Evolutionary conservation across 495 filamentous ascomycete genomes (phyloP).

Genomic region (Neohortaea acidophila): DNA sequence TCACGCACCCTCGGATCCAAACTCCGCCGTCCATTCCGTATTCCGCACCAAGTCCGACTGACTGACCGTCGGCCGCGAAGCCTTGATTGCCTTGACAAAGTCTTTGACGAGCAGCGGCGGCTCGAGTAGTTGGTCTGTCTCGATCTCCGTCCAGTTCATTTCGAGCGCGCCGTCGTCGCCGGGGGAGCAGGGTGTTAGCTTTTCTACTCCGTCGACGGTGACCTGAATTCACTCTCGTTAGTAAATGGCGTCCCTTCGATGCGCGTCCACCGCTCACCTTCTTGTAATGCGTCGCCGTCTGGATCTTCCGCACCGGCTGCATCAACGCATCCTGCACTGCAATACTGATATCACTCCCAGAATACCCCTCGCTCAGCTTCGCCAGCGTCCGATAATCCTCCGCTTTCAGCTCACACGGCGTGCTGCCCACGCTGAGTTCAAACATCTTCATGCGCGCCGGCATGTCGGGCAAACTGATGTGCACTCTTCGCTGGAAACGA

Average conservation of each 20-base stretch:
- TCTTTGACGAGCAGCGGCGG: slow-evolving; percentile 78
- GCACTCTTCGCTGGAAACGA: slow-evolving; percentile 90
- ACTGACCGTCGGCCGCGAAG: slow-evolving; percentile 77
- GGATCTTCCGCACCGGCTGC: slow-evolving; percentile 94
- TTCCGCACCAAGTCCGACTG: slow-evolving; percentile 66
- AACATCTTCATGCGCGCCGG: slow-evolving; percentile 93
- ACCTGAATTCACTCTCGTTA: slow-evolving; percentile 35
- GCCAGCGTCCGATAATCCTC: slow-evolving; percentile 68
- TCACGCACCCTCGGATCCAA: slow-evolving; percentile 75
- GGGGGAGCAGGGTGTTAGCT: slow-evolving; percentile 84
- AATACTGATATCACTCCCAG: slow-evolving; percentile 89
- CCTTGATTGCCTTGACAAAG: slow-evolving; percentile 83
- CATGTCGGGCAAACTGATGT: slow-evolving; percentile 81
- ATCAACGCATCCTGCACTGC: slow-evolving; percentile 95
- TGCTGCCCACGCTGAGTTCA: slow-evolving; percentile 79
- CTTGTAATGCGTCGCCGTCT: slow-evolving; percentile 97
- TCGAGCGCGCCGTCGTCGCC: slow-evolving; percentile 72
- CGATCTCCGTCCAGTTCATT: slow-evolving; percentile 84
- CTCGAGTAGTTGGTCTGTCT: slow-evolving; percentile 68
- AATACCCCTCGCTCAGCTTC: slow-evolving; percentile 78
- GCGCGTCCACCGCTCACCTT: slow-evolving; percentile 43
- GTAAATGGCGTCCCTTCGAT: too few relatives aligned
- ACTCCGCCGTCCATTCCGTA: slow-evolving; percentile 89
- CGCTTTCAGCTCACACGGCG: slow-evolving; percentile 66
- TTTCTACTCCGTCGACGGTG: slow-evolving; percentile 51